Percentiles rank a stretch among this genome's conserved stretches.
These are phyloP conservation scores for Ascochyta pisi DNA, from an alignment of 2,329 filamentous ascomycete genomes.

Conservation along the genomic window DNA sequence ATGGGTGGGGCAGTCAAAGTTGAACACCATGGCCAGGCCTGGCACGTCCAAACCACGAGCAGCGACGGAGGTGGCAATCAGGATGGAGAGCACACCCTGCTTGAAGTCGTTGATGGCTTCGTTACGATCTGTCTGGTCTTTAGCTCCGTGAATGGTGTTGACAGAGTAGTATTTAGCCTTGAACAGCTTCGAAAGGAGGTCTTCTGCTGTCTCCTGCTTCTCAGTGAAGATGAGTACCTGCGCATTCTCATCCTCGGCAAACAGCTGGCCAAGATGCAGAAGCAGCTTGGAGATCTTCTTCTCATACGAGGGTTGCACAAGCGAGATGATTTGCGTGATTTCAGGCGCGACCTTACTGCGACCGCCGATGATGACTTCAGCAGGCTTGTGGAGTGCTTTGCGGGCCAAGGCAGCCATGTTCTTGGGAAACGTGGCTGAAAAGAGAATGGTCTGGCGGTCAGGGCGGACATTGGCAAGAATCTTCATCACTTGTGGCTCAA, in stretches of 20 bases:
- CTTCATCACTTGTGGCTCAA: constrained; percentile 97
- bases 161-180: constrained; percentile 55
- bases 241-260: constrained; percentile 86
- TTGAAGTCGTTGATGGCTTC: constrained; percentile 47
- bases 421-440: constrained; percentile 94
- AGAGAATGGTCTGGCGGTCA: constrained; percentile 91
- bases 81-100: constrained; percentile 82
- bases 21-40: constrained; percentile 92
- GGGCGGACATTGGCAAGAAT: constrained; percentile 91
- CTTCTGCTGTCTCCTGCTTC: constrained; percentile 75
- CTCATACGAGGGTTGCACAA: constrained; percentile 58
- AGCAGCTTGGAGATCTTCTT: constrained; percentile 89
- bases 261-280: constrained; percentile 85
- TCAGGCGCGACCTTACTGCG: constrained; percentile 71
- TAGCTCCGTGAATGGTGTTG: constrained; percentile 76
- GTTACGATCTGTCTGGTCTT: constrained; percentile 60
- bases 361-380: constrained; percentile 92
- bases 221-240: constrained; percentile 91
- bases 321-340: constrained; percentile 91
- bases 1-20: constrained; percentile 93
- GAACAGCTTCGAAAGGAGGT: constrained; percentile 41
- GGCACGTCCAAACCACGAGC: constrained; percentile 96
- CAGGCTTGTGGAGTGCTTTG: constrained; percentile 82
- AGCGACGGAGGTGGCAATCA: constrained; percentile 94
- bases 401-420: constrained; percentile 91